phyloP scores from a whole-genome alignment of 1,284 basidiomycete genomes.

The Apiotrichum brassicae region DNA sequence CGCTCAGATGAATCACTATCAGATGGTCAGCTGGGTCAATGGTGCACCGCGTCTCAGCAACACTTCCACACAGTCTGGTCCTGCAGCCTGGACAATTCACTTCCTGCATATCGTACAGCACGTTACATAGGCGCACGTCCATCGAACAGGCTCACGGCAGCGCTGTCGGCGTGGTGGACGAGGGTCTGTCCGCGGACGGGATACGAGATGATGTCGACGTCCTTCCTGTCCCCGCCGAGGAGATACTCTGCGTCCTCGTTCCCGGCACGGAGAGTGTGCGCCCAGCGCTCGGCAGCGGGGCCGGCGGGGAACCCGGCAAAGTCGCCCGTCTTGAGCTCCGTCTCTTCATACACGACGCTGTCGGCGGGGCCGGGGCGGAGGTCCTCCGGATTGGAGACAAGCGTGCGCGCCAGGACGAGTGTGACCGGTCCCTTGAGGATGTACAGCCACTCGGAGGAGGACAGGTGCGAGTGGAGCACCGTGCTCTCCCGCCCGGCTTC shows the following conservation, averaged over 20 bases:
- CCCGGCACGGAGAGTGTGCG: conserved; percentile 10
- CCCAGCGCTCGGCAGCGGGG: conserved; percentile 10
- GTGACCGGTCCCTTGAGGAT: conserved; percentile 17
- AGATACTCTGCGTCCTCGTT: conserved; percentile 7
- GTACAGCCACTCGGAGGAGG: conserved; percentile 28
- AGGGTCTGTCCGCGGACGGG: conserved; percentile 15
- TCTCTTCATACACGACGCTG: conserved; percentile 6
- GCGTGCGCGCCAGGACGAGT: conserved; percentile 12
- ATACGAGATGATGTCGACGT: conserved; percentile 15
- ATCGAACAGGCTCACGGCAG: conserved; percentile 12
- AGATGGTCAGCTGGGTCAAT: too few relatives aligned
- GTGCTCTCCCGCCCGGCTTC: conserved; percentile 20
- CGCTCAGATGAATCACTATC: too few relatives aligned
- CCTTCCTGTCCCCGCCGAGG: conserved; percentile 14
- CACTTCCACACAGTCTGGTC: too few relatives aligned
- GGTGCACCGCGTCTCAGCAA: too few relatives aligned
- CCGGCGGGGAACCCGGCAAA: conserved; percentile 19
- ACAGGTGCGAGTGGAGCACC: conserved; percentile 26
- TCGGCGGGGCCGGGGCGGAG: conserved; percentile 7
- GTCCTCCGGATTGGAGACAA: conserved; percentile 5
- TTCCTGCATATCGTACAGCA: too few relatives aligned
- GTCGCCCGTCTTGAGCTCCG: conserved; percentile 9
- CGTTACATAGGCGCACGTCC: background rate
- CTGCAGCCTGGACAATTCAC: too few relatives aligned
- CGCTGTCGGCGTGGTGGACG: conserved; percentile 10